Conservation (phyloP, 805 yeast genomes). For the Candida argentea region DNA sequence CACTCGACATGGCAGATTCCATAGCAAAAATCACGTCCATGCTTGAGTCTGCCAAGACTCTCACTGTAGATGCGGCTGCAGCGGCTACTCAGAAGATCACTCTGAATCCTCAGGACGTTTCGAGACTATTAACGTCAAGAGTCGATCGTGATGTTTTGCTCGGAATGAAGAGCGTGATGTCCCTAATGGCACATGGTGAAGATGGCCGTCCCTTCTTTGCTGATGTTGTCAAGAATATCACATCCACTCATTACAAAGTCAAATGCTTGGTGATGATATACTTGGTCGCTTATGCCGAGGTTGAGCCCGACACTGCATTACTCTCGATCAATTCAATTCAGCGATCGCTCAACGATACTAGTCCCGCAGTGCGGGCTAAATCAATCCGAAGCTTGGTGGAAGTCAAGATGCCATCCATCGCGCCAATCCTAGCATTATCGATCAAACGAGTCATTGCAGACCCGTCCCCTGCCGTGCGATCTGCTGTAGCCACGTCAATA, state of each 20-base stretch:
- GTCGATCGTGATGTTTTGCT: constrained; percentile 41
- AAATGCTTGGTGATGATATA: constrained; percentile 71
- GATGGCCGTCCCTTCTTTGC: constrained; percentile 51
- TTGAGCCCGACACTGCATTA: constrained; percentile 82
- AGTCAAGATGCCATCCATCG: constrained; percentile 70
- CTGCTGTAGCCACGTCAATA: constrained; percentile 70
- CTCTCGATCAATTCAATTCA: constrained; percentile 88
- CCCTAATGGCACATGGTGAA: constrained; percentile 30
- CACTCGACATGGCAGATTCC: constrained; percentile 30
- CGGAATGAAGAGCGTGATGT: constrained; percentile 33
- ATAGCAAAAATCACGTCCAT: constrained; percentile 56
- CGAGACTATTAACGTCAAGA: constrained; percentile 55
- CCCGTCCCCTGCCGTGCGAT: constrained; percentile 66
- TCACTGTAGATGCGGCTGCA: constrained; percentile 76
- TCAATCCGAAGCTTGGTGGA: constrained; percentile 76
- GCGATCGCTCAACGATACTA: constrained; percentile 62
- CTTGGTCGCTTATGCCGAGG: constrained; percentile 65
- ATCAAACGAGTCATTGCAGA: constrained; percentile 62
- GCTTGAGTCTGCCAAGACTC: constrained; percentile 68
- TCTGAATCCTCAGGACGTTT: constrained; percentile 60
- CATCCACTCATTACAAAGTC: constrained; percentile 49
- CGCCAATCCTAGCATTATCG: constrained; percentile 68
- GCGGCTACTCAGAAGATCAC: constrained; percentile 60
- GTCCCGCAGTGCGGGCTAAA: constrained; percentile 57
- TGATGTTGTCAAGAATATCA: constrained; percentile 81